Percentiles rank a stretch among this genome's conserved stretches.
phyloP scores from a whole-genome alignment of 2,329 filamentous ascomycete genomes.

The Berkeleyomyces basicola region DNA sequence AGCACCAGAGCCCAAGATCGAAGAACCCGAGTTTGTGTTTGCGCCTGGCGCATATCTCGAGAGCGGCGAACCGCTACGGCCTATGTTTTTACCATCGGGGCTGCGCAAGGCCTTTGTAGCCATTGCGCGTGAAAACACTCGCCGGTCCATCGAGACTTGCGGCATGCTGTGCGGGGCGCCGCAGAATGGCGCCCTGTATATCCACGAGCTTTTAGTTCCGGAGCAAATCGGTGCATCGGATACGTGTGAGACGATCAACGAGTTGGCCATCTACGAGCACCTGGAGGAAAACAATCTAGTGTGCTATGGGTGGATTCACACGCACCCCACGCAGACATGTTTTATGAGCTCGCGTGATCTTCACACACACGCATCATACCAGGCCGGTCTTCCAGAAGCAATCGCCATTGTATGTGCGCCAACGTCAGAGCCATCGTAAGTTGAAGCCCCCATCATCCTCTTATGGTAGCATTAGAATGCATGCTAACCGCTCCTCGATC shows the following conservation, averaged over 20 bases:
- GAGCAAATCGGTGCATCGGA: constrained; percentile 81
- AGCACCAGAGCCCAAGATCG: not conserved
- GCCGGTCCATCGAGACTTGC: constrained; percentile 75
- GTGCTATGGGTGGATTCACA: constrained; percentile 94
- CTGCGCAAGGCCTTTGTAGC: constrained; percentile 60
- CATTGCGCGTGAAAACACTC: constrained; percentile 61
- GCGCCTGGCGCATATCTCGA: constrained; percentile 76
- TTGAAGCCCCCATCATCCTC: constrained; percentile 15
- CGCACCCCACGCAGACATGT: constrained; percentile 88
- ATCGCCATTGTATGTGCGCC: constrained; percentile 95
- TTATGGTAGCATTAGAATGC: not conserved
- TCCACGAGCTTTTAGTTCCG: constrained; percentile 75
- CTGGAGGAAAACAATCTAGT: constrained; percentile 71
- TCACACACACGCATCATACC: constrained; percentile 87
- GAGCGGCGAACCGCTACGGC: constrained; percentile 70
- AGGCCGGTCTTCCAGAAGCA: constrained; percentile 90
- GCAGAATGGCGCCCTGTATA: constrained; percentile 85
- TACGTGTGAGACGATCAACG: constrained; percentile 88
- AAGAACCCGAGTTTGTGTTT: constrained; percentile 55
- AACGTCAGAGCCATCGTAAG: constrained; percentile 57
- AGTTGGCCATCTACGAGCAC: constrained; percentile 71
- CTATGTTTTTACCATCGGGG: constrained; percentile 66
- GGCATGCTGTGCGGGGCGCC: constrained; percentile 83
- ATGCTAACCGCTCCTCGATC: not conserved
- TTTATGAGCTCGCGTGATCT: constrained; percentile 93